Base-by-base conservation (phyloP, 805 yeast genomes). In the Blastobotrys attinorum region DNA sequence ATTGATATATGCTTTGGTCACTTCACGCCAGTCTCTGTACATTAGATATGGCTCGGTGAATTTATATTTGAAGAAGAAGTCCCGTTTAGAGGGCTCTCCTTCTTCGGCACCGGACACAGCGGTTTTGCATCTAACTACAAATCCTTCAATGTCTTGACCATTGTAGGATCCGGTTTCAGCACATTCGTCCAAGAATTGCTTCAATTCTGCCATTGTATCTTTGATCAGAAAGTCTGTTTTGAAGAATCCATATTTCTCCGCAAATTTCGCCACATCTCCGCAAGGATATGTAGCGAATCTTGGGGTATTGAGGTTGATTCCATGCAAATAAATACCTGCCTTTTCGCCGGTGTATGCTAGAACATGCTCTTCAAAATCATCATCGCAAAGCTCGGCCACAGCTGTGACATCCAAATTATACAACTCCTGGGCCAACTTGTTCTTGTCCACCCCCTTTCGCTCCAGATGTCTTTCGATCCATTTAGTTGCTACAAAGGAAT, bases 21-120 rank as follows among this genome's bases (percentile, higher is more conserved):
- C 83, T 56, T 92, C 97, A 51, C 99, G 73, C 76, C 94, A 78
- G 54, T 83, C 85, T 46, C 99, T 72, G 61, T 88, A 92, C 73
- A 92, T 73, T 37, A 88, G 65, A 59, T 92, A 92, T 0, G 98
- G 98, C 63, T 92, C 95, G 52, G 88, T 95, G 61, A 92, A 92
- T 62, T 92, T 92, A 67, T 69, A 92, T 64, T 92, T 92, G 76
- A 88, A 92, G 62, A 90, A 85, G 55, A 74, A 87, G 49, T 80
- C 84, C 8, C 21, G 27, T 4, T 39, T 44, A 3, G 16, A 13
- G 3, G 37, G n/a, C 10, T 35, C 43, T 38, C 48, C 22, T 39
- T 47, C 15, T 4, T 23, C 22, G n/a, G n/a, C n/a, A n/a, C n/a
- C n/a, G n/a, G n/a, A n/a, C n/a, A n/a, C n/a, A 4, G 47, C 49